Conservation (phyloP, 1,284 basidiomycete species). For the Coniferiporia weirii region DNA sequence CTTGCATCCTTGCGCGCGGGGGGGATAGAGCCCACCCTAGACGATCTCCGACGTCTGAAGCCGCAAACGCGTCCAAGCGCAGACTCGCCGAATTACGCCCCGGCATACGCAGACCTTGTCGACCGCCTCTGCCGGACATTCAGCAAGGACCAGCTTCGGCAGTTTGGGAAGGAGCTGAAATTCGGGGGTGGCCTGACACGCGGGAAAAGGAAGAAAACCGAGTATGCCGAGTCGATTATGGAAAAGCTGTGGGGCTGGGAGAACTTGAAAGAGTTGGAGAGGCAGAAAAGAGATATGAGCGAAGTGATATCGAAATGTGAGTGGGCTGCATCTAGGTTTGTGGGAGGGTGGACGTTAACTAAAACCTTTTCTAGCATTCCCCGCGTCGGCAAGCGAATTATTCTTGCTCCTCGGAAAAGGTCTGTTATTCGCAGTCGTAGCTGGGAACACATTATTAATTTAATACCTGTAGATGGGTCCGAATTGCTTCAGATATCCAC, state of each 20-base stretch:
- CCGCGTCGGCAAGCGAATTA: conserved; percentile 51
- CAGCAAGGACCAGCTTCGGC: conserved; percentile 53
- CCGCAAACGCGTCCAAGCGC: conserved; percentile 36
- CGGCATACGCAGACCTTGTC: conserved; percentile 45
- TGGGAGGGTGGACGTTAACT: background rate
- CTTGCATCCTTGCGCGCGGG: conserved; percentile 45
- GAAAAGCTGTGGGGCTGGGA: conserved; percentile 66
- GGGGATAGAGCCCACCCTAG: conserved; percentile 41
- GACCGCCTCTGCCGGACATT: conserved; percentile 58
- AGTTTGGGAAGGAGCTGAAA: conserved; percentile 45
- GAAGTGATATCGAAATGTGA: conserved; percentile 48
- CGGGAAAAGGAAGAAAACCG: conserved; percentile 35
- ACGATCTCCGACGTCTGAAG: conserved; percentile 51
- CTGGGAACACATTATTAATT: conserved; percentile 6
- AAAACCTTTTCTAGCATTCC: conserved; percentile 41
- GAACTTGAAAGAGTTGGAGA: conserved; percentile 47
- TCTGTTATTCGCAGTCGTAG: conserved; percentile 26
- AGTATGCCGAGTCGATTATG: conserved; percentile 53
- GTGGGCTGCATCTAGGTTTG: conserved; percentile 15
- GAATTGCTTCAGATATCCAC: conserved; percentile 54
- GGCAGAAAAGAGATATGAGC: conserved; percentile 45
- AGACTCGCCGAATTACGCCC: conserved; percentile 42
- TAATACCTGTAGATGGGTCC: conserved; percentile 47
- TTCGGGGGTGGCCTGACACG: conserved; percentile 31
- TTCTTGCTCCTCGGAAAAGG: conserved; percentile 72